These are phyloP conservation scores for Penicillium sp. DNA, from an alignment of 2,329 filamentous ascomycete genomes.

Conservation along the genomic window DNA sequence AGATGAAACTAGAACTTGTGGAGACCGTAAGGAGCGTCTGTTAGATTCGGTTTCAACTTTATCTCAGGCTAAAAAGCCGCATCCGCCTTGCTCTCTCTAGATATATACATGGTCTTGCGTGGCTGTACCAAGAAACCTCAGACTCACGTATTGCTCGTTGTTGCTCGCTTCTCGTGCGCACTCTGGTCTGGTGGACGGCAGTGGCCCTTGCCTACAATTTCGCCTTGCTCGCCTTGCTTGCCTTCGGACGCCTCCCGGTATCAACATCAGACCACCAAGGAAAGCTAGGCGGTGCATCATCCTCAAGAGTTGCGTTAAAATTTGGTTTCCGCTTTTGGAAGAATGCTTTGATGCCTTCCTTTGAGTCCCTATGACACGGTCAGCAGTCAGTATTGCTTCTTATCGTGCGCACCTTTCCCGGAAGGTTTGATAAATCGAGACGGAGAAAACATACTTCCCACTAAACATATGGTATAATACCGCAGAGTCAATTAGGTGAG, in stretches of 20 bases:
- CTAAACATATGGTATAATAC: conserved; percentile 10
- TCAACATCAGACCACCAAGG: conserved; percentile 10
- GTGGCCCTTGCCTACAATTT: not conserved
- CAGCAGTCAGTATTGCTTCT: not conserved
- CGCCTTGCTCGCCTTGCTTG: not conserved
- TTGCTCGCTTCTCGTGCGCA: not conserved
- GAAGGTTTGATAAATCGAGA: not conserved
- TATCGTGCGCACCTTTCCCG: too few species aligned
- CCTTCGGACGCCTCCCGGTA: not conserved
- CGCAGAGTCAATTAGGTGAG: conserved; percentile 6
- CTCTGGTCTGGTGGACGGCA: not conserved
- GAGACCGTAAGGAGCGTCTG: not conserved
- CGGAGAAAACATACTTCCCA: not conserved
- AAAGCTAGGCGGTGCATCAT: conserved; percentile 3
- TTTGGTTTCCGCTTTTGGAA: conserved; percentile 5
- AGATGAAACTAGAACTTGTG: not conserved
- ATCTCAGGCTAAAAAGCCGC: not conserved
- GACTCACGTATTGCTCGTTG: too few species aligned
- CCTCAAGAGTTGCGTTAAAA: conserved; percentile 1
- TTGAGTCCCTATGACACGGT: conserved; percentile 2
- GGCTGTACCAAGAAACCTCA: not conserved
- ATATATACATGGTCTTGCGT: not conserved
- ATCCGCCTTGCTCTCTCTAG: not conserved
- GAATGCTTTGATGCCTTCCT: conserved; percentile 1
- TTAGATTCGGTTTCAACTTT: not conserved